Conservation (phyloP, 148 eudicot species). For the Nepenthes mirabilis region DNA sequence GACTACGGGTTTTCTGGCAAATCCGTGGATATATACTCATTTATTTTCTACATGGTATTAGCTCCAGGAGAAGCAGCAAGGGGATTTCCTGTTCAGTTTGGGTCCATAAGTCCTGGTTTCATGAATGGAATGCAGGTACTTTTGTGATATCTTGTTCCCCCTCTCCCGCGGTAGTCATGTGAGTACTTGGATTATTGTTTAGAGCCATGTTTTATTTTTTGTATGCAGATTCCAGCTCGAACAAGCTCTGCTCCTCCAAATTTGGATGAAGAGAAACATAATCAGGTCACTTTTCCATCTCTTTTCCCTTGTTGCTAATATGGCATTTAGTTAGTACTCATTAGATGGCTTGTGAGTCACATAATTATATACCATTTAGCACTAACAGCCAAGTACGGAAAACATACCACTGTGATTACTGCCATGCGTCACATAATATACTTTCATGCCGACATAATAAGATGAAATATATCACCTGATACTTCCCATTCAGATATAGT, state of each 20-base stretch:
- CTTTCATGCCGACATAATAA: too few relatives aligned
- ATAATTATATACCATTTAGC: too few relatives aligned
- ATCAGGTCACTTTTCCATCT: slow-evolving; percentile 37
- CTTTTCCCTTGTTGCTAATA: background rate
- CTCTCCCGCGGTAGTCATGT: background rate
- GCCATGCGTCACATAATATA: too few relatives aligned
- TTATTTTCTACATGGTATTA: background rate
- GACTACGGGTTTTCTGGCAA: background rate
- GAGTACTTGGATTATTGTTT: background rate
- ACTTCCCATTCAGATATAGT: too few relatives aligned
- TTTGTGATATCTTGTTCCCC: background rate
- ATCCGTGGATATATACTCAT: background rate
- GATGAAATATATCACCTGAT: too few relatives aligned
- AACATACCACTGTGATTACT: too few relatives aligned
- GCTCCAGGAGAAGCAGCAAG: slow-evolving; percentile 44
- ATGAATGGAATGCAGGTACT: slow-evolving; percentile 80
- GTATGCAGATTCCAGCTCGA: slow-evolving; percentile 70
- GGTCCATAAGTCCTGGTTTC: slow-evolving; percentile 62
- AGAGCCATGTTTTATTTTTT: background rate
- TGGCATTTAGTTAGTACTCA: too few relatives aligned
- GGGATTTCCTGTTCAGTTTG: slow-evolving; percentile 79
- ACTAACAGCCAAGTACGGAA: too few relatives aligned
- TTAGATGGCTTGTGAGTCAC: too few relatives aligned
- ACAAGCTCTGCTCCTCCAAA: slow-evolving; percentile 92
- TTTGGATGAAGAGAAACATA: slow-evolving; percentile 70